Evolutionary conservation across 2,329 filamentous ascomycete genomes (phyloP), one percentile per base, ranked within the genome.

Genomic region (Aspergillus caelatus): DNA sequence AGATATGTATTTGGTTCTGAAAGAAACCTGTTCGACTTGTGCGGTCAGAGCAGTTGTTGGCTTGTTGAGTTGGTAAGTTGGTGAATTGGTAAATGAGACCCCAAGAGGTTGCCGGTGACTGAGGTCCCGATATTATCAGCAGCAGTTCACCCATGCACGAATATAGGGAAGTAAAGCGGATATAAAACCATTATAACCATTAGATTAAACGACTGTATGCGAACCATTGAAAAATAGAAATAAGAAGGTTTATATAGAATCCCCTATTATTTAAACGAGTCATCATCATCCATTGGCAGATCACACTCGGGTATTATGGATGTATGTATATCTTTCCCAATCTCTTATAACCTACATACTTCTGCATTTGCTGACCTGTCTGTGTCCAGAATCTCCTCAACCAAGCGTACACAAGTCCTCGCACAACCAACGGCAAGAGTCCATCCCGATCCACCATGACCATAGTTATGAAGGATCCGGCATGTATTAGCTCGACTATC

Each of bases 341-440:
- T 12, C 48, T 32, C 16, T 21, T 39, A 28, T 21, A 55, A 23
- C 32, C 52, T 39, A 8, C 39, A 57, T 14, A 46, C 9, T 19
- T 45, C 36, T n/a, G 39, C 23, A 57, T 41, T 57, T 14, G 55
- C 36, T 30, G 39, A 30, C 8, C 12, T 41, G 10, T 9, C 55
- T 21, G 19, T 34, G 28, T 57, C 36, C 8, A 62, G 57, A n/a
- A 34, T 34, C 11, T 52, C 43, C 28, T 62, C 23, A 12, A 64
- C 23, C 16, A 62, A 21, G 9, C 34, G 23, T 10, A 62, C n/a
- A n/a, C n/a, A n/a, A n/a, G n/a, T n/a, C n/a, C n/a, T n/a, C n/a
- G n/a, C n/a, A n/a, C n/a, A n/a, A n/a, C n/a, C n/a, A n/a, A n/a
- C n/a, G n/a, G n/a, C n/a, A n/a, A n/a, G n/a, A n/a, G n/a, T n/a